Evolutionary conservation across 345 rosid species (phyloP).

Genomic region (Pugionium cornutum): DNA sequence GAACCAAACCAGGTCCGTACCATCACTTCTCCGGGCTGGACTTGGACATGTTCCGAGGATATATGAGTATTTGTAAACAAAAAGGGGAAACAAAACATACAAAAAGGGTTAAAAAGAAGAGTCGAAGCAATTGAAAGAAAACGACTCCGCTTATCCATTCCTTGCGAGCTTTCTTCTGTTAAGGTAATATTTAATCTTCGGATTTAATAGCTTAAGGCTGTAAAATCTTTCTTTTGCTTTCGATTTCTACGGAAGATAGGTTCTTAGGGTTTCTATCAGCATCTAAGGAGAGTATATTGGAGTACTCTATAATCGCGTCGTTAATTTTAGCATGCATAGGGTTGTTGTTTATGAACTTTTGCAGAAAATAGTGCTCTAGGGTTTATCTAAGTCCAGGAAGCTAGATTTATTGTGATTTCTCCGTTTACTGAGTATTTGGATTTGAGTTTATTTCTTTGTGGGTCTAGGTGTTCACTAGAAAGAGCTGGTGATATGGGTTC

Average conservation of each 20-base stretch:
- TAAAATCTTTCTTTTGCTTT: background rate
- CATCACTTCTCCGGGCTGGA: no score
- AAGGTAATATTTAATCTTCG: slow-evolving; percentile 3
- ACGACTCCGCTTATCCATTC: slow-evolving; percentile 12
- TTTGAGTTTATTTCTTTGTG: background rate
- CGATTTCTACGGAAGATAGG: background rate
- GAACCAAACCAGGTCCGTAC: no score
- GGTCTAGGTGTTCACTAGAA: background rate
- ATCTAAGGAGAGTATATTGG: background rate
- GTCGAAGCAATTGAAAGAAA: background rate
- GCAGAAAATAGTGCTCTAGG: background rate
- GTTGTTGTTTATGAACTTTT: background rate
- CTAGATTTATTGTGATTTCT: background rate
- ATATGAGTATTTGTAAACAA: no score
- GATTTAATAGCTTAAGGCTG: background rate
- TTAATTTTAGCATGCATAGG: background rate
- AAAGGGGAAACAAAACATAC: no score
- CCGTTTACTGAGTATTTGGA: slow-evolving; percentile 4
- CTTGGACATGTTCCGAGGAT: no score
- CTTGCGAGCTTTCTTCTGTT: slow-evolving; percentile 15
- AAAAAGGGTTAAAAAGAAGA: no score
- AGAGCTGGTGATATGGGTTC: slow-evolving; percentile 32
- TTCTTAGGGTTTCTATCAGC: slow-evolving; percentile 18
- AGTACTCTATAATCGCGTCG: background rate
- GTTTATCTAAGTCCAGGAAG: background rate